Conservation (phyloP, 23 red algal species). For the Chondrus crispus region DNA sequence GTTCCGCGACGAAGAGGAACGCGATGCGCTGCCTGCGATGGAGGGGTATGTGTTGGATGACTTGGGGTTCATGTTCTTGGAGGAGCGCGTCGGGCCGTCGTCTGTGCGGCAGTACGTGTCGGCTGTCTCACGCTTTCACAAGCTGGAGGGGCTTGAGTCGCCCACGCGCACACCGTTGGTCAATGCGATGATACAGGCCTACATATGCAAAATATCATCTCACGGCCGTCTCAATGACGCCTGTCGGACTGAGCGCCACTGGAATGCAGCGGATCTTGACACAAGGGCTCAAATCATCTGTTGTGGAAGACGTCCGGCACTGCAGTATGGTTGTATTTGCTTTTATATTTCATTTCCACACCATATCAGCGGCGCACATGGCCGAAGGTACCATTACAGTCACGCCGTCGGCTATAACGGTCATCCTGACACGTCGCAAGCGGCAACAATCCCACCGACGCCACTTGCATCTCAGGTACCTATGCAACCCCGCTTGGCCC, state of each 20-base stretch:
- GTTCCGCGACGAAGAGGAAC: background rate
- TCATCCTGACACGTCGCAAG: background rate
- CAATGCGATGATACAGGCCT: background rate
- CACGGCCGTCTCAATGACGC: background rate
- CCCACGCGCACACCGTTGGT: background rate
- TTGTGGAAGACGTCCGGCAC: background rate
- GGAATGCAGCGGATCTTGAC: background rate
- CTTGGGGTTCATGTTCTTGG: background rate
- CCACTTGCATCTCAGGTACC: too few relatives aligned
- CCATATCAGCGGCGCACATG: background rate
- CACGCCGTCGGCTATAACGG: background rate
- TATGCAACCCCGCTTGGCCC: too few relatives aligned
- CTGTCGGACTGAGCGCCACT: background rate
- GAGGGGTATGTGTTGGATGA: background rate
- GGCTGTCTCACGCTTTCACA: background rate
- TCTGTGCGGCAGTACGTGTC: slow-evolving; percentile 8
- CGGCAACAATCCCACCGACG: background rate
- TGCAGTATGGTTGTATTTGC: background rate
- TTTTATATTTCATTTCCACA: background rate
- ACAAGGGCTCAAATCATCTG: background rate
- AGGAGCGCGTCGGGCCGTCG: background rate
- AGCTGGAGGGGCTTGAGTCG: background rate
- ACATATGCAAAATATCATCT: background rate
- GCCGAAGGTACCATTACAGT: background rate
- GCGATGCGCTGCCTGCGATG: background rate